Evolutionary conservation across 148 eudicot genomes (phyloP).

Genomic region (Heliamphora exappendiculata): DNA sequence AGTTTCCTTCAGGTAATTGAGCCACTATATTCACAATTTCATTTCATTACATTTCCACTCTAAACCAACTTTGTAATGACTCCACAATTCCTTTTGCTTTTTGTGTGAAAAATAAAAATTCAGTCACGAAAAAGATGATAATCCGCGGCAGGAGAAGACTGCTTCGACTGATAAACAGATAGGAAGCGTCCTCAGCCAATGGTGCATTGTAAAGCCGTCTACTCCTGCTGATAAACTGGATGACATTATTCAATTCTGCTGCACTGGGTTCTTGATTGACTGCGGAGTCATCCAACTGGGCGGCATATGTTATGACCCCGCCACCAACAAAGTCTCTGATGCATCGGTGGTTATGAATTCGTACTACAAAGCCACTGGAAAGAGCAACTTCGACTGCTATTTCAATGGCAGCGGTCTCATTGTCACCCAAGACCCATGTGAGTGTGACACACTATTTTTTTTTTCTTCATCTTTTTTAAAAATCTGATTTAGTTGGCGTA

Average conservation of each 20-base stretch:
- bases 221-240: slow-evolving; percentile 4
- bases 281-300: not conserved
- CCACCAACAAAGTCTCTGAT: slow-evolving; percentile 9
- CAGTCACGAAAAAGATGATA: not conserved
- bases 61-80: too few species aligned
- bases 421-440: slow-evolving; percentile 13
- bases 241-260: not conserved
- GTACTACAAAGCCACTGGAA: not conserved
- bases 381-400: not conserved
- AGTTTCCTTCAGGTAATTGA: not conserved
- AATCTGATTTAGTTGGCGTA: not conserved
- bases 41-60: not conserved
- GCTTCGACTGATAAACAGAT: not conserved
- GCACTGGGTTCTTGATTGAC: not conserved
- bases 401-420: not conserved
- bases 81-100: not conserved
- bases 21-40: not conserved
- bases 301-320: not conserved
- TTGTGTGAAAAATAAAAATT: not conserved
- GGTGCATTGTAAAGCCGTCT: slow-evolving; percentile 9
- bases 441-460: not conserved
- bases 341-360: slow-evolving; percentile 12
- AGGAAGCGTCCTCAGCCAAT: too few species aligned
- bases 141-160: not conserved
- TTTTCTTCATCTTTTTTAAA: not conserved